Base-by-base conservation (phyloP, 2,329 filamentous ascomycete species). In the Epichloe brachyelytri region DNA sequence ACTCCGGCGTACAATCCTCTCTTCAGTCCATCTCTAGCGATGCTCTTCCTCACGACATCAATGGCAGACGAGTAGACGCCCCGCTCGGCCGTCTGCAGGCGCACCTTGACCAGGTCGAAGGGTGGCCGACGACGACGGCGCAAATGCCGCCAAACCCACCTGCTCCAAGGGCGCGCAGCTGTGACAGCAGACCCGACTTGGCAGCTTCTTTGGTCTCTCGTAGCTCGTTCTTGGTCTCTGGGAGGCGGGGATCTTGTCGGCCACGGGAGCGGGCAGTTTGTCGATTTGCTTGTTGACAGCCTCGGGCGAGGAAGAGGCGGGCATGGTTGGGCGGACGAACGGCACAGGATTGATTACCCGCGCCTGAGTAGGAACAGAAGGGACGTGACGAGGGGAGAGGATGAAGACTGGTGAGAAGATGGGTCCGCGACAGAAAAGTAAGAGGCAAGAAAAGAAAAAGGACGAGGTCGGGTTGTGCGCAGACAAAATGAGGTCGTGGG, bases 51-150 rank as follows among this genome's bases (percentile, higher is more conserved):
- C 56, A 97, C 89, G 1, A 96, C 91, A 70, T 98, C 93, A 62
- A 97, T 76, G 14, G 93, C 93, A 44, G 86, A 84, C 37, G 76
- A 85, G 71, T 98, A 98, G 37, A 95, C 86, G 46, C 93, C 93
- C 69, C 83, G 85, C 71, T 97, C 90, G 37, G 93, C 89, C 2
- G 93, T 98, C 75, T 98, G 93, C 67, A 98, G 74, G 53, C 93
- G 86, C 58, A 98, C 93, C 73, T 98, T 98, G 68, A 97, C 91
- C 60, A 98, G 77, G 67, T 98, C 93, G 66, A 98, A 98, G 10
- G 93, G 69, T 98, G 93, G 52, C 93, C 86, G 53, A 97, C 90
- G 41, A 98, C 67, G 51, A 98, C 93, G 52, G 93, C 91, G 72
- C 88, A 97, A 46, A 98, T 70, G 60, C 93, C 93, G 59, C 93